Percentiles rank a stretch among this genome's conserved stretches.
Evolutionary conservation across 768 basidiomycete species (phyloP).

Genomic region (Podaxis rugospora): DNA sequence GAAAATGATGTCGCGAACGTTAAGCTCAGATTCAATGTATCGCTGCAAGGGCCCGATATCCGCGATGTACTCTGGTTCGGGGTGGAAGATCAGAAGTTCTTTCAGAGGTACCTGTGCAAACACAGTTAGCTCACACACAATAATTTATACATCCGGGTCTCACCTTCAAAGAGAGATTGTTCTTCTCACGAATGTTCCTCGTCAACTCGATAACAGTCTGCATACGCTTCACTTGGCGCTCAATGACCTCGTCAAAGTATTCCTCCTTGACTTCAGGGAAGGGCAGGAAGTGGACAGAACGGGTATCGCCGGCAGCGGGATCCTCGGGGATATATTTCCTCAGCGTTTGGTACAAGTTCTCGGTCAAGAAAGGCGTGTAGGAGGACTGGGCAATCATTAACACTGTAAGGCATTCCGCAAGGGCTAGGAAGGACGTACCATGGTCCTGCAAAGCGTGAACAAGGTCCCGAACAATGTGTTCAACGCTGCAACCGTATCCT

Average conservation of each 20-base stretch:
- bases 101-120: slow-evolving; percentile 75
- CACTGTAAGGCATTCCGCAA: not conserved
- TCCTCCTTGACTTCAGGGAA: slow-evolving; percentile 94
- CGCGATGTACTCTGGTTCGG: slow-evolving; percentile 74
- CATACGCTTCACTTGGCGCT: slow-evolving; percentile 93
- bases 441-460: slow-evolving; percentile 90
- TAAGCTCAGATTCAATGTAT: slow-evolving; percentile 93
- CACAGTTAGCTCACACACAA: not conserved
- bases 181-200: slow-evolving; percentile 81
- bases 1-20: slow-evolving; percentile 87
- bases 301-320: slow-evolving; percentile 65
- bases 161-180: slow-evolving; percentile 88
- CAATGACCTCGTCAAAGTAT: slow-evolving; percentile 91
- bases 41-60: slow-evolving; percentile 82
- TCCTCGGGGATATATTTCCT: slow-evolving; percentile 81
- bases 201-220: slow-evolving; percentile 92
- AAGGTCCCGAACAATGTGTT: slow-evolving; percentile 96
- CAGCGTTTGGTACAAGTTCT: slow-evolving; percentile 92
- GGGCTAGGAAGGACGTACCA: slow-evolving; percentile 47
- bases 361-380: slow-evolving; percentile 97
- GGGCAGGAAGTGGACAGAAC: slow-evolving; percentile 92
- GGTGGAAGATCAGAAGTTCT: slow-evolving; percentile 92
- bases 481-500: slow-evolving; percentile 83
- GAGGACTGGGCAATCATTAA: slow-evolving; percentile 60
- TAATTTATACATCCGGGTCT: slow-evolving; percentile 7